Base-by-base conservation (phyloP, 805 yeast species). In the Lipomyces spencermartinsiae region DNA sequence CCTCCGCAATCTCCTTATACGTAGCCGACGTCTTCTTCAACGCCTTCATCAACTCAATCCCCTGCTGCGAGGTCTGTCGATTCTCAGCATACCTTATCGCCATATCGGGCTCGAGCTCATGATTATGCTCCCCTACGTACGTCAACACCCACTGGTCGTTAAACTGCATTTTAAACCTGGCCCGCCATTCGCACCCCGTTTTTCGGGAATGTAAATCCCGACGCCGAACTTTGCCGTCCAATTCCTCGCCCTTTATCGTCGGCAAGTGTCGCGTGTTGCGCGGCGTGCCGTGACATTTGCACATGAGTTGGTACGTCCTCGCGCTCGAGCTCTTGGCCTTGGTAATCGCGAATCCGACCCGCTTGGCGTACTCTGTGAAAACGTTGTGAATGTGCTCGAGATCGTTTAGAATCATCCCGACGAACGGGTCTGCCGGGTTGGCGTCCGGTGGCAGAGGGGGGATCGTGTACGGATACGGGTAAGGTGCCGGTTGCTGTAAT, bases 261-360 rank as follows among this genome's bases (percentile, higher is more conserved):
- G 64, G 64, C 46, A 61, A 43, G 12, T 55, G 35, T n/a, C 59
- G 54, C 12, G 58, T 34, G 59, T 61, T 61, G 25, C 37, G 35
- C 6, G 64, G 64, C 34, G 35, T 35, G 53, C 64, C 64, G n/a
- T 61, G 64, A 33, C 64, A 61, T 37, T 53, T 54, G 59, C 64
- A 61, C 31, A 35, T 16, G 8, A 61, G 35, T 16, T 53, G 62
- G 59, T 61, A 61, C 22, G 64, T 54, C 56, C 49, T 22, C 35
- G 12, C 22, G 19, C 56, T 39, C 25, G 62, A 39, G 29, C 34
- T 22, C 29, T 46, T n/a, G 25, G 56, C 29, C 33, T 59, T 59
- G 8, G 46, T 59, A 31, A 59, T 43, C 29, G 49, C 19, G 19
- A 59, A 59, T 4, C 62, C 62, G 31, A 39, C 62, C 2, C 49